Base-by-base conservation (phyloP, 768 basidiomycete species). In the Coprinellus micaceus region DNA sequence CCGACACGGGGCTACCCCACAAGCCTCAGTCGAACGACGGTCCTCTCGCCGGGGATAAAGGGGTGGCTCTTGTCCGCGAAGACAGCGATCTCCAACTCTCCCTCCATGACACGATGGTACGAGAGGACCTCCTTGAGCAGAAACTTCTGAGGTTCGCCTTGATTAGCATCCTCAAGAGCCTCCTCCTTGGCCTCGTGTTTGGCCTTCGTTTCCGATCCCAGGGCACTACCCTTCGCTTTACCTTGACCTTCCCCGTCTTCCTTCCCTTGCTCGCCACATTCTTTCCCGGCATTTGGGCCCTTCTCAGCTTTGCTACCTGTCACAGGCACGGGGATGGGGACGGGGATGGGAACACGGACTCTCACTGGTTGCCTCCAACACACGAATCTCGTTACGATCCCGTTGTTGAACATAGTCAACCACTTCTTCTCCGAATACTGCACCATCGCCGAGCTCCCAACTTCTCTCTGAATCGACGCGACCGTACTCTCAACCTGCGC, bases 71-170 rank as follows among this genome's bases (percentile, higher is more conserved):
- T 71, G 59, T 86, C 84, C 7, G 79, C 76, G 13, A 83, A 63
- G 26, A 82, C 68, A 11, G 74, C 73, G 22, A 83, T 69, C 61
- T 84, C 81, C 36, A 85, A 64, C 64, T 85, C 82, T n/a, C 82
- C 83, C 22, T 72, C 68, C 72, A 84, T 77, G 29, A 60, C 62
- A 63, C 30, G 12, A 15, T 51, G 33, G 22, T 78, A 77, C 22
- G 59, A 54, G n/a, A 26, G 58, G 33, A 57, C 58, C n/a, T 55
- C 56, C 44, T 61, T 60, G 11, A 33, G 13, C 13, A 6, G 6
- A 52, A 58, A 15, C 59, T 52, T 52, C 61, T 21, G 33, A 13
- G 33, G 33, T 53, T 60, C 62, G n/a, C n/a, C n/a, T n/a, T n/a
- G n/a, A n/a, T n/a, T n/a, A 52, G 60, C 47, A 25, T 40, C 53